phyloP scores from a whole-genome alignment of 768 basidiomycete species.

The Mycena crocata region DNA sequence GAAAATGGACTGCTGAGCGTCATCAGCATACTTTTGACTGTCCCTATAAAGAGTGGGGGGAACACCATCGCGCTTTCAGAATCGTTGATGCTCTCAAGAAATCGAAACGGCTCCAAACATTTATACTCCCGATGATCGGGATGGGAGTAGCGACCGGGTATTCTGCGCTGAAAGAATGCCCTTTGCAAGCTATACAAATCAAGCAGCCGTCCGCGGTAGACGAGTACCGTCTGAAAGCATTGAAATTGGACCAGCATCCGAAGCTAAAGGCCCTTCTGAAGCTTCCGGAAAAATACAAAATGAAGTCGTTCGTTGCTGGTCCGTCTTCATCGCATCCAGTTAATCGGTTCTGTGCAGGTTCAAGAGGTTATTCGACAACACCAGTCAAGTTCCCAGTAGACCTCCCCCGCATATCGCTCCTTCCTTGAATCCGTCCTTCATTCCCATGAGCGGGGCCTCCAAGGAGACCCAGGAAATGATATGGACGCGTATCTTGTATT shows the following conservation, averaged over 20 bases:
- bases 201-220: not conserved
- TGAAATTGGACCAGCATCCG: not conserved
- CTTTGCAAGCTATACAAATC: not conserved
- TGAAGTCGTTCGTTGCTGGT: not conserved
- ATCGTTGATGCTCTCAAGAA: not conserved
- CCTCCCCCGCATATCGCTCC: not conserved
- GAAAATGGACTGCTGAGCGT: not conserved
- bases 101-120: not conserved
- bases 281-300: not conserved
- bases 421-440: conserved; percentile 2
- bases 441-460: not conserved
- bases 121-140: not conserved
- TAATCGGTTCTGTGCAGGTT: too few relatives aligned
- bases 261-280: not conserved
- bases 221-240: too few relatives aligned
- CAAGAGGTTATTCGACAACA: not conserved
- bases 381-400: not conserved
- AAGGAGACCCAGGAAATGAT: not conserved
- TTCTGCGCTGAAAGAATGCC: not conserved
- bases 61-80: not conserved
- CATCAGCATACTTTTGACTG: not conserved
- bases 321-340: too few relatives aligned
- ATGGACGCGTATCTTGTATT: not conserved
- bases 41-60: not conserved
- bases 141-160: not conserved